Evolutionary conservation across 805 yeast genomes (phyloP).

Genomic region (Lachancea cidri): DNA sequence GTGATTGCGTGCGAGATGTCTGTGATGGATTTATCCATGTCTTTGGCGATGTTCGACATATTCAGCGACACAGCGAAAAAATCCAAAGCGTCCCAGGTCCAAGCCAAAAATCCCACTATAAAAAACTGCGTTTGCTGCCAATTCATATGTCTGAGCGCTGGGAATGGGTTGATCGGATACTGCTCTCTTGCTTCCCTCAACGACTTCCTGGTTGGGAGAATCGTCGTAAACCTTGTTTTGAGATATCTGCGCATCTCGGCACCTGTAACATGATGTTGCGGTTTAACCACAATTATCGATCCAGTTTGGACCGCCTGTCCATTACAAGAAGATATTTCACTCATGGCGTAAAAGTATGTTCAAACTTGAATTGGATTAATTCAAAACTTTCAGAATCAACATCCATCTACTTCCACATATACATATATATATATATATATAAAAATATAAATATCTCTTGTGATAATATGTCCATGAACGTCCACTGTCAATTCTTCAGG

Average conservation of each 20-base stretch:
- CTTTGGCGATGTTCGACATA: constrained; percentile 46
- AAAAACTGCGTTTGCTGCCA: constrained; percentile 45
- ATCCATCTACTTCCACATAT: too few relatives aligned
- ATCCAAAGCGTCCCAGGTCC: constrained; percentile 74
- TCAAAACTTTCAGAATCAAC: too few relatives aligned
- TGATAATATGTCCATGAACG: too few relatives aligned
- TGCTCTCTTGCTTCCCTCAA: constrained; percentile 34
- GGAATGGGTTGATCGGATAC: constrained; percentile 54
- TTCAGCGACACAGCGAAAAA: constrained; percentile 60
- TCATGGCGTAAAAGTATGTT: neutral
- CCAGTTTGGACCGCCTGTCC: neutral
- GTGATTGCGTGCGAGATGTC: constrained; percentile 71
- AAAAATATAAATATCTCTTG: too few relatives aligned
- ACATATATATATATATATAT: too few relatives aligned
- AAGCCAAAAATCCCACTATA: constrained; percentile 53
- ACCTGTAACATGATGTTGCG: constrained; percentile 10
- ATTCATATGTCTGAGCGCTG: constrained; percentile 45
- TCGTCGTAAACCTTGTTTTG: constrained; percentile 43
- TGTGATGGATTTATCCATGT: constrained; percentile 40
- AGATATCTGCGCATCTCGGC: constrained; percentile 29
- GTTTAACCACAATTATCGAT: neutral
- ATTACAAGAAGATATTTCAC: neutral
- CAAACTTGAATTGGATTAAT: too few relatives aligned
- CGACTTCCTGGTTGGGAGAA: constrained; percentile 44
- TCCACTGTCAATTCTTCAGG: too few relatives aligned